Base-by-base conservation (phyloP, 805 yeast genomes). In the Spathaspora girioi region DNA sequence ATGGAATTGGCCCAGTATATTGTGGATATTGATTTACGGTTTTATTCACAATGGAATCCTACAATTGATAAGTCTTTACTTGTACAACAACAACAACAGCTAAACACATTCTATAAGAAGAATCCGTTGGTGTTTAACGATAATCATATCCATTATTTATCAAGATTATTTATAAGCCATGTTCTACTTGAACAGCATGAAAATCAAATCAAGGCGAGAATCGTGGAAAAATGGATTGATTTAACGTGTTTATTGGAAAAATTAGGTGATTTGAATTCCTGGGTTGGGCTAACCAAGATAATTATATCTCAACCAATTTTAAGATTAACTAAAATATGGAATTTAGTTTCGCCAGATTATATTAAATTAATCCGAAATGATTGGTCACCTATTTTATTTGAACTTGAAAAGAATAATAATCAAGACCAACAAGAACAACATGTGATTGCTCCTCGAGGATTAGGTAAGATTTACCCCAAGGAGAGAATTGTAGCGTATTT, bases 371-470 rank as follows among this genome's bases (percentile, higher is more conserved):
- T 90, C 27, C 80, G 84, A 43, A 82, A 83, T 47, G 96, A 88
- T 59, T 93, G 97, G 97, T 89, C 94, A 0, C 96, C 96, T 1
- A 96, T 93, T 20, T 85, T 89, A 8, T 89, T 88, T 69, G 97
- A 92, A 62, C 75, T 93, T 35, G 96, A 90, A 55, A 79, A 94
- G 61, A 77, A 94, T 58, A 79, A 85, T 46, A 75, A 87, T 12
- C 29, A 18, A 8, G 41, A 35, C 3, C 10, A 20, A 3, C 68
- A 68, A 38, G 77, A 79, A 48, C 84, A 80, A 56, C 87, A 86
- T 69, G 83, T 91, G 27, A 78, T 89, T 73, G 92, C 96, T 9
- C 90, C 97, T 3, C 88, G 93, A 59, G 94, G 96, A 10, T 76
- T 93, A 57, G 97, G 97, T 38, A 79, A 80, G 51, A 72, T 80